phyloP scores from a whole-genome alignment of 1,139 yeast species.

The Debaryomyces subglobosus region DNA sequence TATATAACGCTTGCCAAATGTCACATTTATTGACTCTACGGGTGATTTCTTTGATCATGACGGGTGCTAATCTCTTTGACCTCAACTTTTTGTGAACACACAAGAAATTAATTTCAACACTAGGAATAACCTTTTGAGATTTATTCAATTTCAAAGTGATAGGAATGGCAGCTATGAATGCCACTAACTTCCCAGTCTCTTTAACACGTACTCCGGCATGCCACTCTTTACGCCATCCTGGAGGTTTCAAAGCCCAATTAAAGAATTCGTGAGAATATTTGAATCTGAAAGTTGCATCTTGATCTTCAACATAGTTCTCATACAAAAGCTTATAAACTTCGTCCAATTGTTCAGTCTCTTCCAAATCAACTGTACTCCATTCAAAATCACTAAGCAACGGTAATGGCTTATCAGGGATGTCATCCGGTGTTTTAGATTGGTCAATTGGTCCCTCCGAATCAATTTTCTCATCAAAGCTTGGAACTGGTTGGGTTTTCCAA shows the following conservation, averaged over 20 bases:
- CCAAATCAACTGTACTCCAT: slow-evolving; percentile 83
- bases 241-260: slow-evolving; percentile 92
- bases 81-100: slow-evolving; percentile 94
- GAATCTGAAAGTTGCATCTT: slow-evolving; percentile 89
- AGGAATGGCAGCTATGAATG: slow-evolving; percentile 92
- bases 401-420: slow-evolving; percentile 69
- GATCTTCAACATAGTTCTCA: slow-evolving; percentile 93
- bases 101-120: slow-evolving; percentile 91
- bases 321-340: slow-evolving; percentile 81
- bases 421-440: slow-evolving; percentile 61
- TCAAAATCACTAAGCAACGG: slow-evolving; percentile 79
- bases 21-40: slow-evolving; percentile 82
- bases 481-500: slow-evolving; percentile 98
- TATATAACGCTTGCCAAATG: slow-evolving; percentile 95
- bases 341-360: slow-evolving; percentile 55
- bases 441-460: slow-evolving; percentile 86
- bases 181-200: slow-evolving; percentile 75
- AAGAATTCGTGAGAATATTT: slow-evolving; percentile 83
- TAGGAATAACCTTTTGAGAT: slow-evolving; percentile 49
- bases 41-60: slow-evolving; percentile 90
- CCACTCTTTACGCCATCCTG: slow-evolving; percentile 92
- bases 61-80: slow-evolving; percentile 92
- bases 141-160: slow-evolving; percentile 64
- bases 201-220: slow-evolving; percentile 91
- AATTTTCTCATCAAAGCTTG: slow-evolving; percentile 68